These are phyloP conservation scores for Arxiozyma heterogenica DNA, from an alignment of 1,139 yeast species.

Conservation along the genomic window DNA sequence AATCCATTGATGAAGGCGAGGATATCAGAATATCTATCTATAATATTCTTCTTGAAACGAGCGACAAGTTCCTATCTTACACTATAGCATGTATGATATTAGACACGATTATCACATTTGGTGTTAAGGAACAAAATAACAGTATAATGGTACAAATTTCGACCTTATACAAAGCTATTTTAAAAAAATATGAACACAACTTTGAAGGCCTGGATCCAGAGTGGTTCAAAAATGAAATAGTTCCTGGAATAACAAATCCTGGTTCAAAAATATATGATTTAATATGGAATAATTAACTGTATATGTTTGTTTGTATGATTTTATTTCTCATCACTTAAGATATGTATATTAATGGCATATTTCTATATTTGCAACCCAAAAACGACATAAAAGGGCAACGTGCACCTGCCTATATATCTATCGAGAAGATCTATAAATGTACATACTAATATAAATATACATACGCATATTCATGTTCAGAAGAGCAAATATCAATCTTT, in stretches of 20 bases:
- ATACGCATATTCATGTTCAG: not conserved
- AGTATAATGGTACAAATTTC: not conserved
- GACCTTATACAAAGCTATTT: not conserved
- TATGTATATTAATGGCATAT: not conserved
- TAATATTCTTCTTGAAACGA: slow-evolving; percentile 8
- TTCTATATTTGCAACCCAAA: not conserved
- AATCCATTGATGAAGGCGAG: slow-evolving; percentile 20
- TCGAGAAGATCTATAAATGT: not conserved
- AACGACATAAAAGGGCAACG: not conserved
- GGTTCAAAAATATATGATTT: not conserved
- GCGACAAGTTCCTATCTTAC: slow-evolving; percentile 1
- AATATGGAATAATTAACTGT: not conserved
- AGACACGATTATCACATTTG: slow-evolving; percentile 4
- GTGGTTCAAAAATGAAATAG: slow-evolving; percentile 1
- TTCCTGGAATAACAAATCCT: not conserved
- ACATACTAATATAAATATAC: too few relatives aligned
- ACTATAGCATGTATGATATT: slow-evolving; percentile 5
- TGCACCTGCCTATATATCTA: not conserved
- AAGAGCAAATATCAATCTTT: too few relatives aligned
- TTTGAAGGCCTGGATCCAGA: slow-evolving; percentile 4
- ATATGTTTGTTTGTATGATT: not conserved
- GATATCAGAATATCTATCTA: slow-evolving; percentile 12
- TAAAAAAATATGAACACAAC: not conserved
- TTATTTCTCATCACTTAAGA: not conserved
- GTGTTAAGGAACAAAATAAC: slow-evolving; percentile 8